Percentiles rank a stretch among this genome's conserved stretches.
Conservation (phyloP, 495 filamentous ascomycete genomes). For the Haplographium delicatum region DNA sequence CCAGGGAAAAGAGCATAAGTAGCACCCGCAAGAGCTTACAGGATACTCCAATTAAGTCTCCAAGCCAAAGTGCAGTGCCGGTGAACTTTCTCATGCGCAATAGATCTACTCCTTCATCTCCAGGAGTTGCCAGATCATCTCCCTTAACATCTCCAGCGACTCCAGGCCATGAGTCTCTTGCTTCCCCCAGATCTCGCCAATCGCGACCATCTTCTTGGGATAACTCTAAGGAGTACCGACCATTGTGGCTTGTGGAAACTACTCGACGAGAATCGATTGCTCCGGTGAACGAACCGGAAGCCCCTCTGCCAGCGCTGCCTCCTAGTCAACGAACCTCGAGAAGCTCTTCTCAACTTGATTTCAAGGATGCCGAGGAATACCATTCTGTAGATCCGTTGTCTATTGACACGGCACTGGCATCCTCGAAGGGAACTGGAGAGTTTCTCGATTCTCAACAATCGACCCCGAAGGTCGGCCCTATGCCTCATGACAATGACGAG, state of each 20-base stretch:
- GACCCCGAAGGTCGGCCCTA: conserved; percentile 28
- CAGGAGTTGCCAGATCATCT: conserved; percentile 31
- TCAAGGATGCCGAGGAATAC: conserved; percentile 15
- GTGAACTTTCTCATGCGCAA: conserved; percentile 39
- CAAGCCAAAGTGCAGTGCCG: conserved; percentile 48
- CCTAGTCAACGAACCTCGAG: conserved; percentile 30
- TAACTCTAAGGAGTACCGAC: conserved; percentile 41
- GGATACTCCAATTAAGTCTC: conserved; percentile 29
- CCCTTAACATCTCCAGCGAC: conserved; percentile 34
- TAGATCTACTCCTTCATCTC: conserved; percentile 38
- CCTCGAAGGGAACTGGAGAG: conserved; percentile 15
- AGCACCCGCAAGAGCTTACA: conserved; percentile 16
- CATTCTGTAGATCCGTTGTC: conserved; percentile 17
- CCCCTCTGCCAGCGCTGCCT: conserved; percentile 27
- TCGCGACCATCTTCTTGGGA: conserved; percentile 46
- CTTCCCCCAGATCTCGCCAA: conserved; percentile 27
- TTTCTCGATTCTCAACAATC: conserved; percentile 30
- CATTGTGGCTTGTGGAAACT: conserved; percentile 44
- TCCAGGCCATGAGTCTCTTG: conserved; percentile 22
- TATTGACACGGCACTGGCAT: conserved; percentile 27
- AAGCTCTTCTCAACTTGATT: conserved; percentile 26
- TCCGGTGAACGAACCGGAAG: conserved; percentile 6
- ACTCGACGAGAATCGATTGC: conserved; percentile 18
- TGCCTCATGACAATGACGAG: conserved; percentile 4
- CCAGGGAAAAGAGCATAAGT: conserved; percentile 8